Evolutionary conservation across 192 early-diverging fungal species (phyloP).

Genomic region (Podila verticillata): DNA sequence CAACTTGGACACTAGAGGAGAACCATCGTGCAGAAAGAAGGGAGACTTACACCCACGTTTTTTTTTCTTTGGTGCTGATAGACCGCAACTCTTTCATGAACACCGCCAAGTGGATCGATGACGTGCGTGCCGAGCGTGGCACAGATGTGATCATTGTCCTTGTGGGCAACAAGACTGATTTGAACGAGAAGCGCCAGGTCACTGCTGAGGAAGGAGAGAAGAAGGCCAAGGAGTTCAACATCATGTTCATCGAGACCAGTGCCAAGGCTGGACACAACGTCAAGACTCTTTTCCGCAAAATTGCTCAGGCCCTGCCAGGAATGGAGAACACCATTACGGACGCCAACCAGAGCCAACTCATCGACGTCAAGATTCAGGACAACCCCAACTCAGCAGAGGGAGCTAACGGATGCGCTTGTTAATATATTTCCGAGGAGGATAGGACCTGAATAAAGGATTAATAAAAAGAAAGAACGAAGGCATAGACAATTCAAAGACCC

Average conservation of each 20-base stretch:
- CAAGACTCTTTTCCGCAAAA: constrained; percentile 96
- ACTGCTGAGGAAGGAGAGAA: constrained; percentile 97
- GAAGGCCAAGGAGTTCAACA: constrained; percentile 95
- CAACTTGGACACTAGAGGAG: neutral
- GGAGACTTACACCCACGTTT: neutral
- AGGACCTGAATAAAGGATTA: neutral
- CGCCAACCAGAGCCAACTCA: constrained; percentile 44
- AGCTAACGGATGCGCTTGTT: constrained; percentile 47
- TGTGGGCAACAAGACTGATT: constrained; percentile 99
- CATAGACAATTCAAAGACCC: neutral
- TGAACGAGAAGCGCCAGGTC: constrained; percentile 95
- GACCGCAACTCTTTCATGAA: constrained; percentile 96
- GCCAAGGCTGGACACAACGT: constrained; percentile 99
- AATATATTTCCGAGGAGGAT: neutral
- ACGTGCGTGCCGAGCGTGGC: constrained; percentile 97
- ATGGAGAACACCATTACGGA: constrained; percentile 76
- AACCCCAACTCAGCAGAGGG: constrained; percentile 39
- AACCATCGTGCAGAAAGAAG: neutral
- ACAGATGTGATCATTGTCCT: constrained; percentile 98
- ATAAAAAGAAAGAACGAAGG: neutral
- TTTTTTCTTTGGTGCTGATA: constrained; percentile 45
- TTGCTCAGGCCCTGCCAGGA: constrained; percentile 91
- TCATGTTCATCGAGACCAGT: constrained; percentile 99
- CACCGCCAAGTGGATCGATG: constrained; percentile 99
- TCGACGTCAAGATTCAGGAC: constrained; percentile 51